Percentiles rank a stretch among this genome's conserved stretches.
phyloP scores from a whole-genome alignment of 495 filamentous ascomycete genomes.

The Neurospora sp. region DNA sequence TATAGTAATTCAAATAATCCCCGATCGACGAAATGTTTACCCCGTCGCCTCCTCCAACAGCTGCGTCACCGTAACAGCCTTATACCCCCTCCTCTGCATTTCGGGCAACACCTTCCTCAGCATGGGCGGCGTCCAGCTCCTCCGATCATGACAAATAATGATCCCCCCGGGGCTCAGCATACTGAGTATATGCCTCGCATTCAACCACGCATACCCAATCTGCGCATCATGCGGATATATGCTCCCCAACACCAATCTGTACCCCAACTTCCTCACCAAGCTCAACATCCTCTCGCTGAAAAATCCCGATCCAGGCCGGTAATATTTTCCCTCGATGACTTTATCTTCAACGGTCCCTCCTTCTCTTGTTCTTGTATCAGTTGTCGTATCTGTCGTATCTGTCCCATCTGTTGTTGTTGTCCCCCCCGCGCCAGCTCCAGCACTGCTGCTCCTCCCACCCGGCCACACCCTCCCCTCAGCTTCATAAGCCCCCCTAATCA shows the following conservation, averaged over 20 bases:
- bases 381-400: background rate
- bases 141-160: slow-evolving; percentile 73
- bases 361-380: background rate
- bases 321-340: slow-evolving; percentile 38
- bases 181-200: slow-evolving; percentile 70
- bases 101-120: slow-evolving; percentile 59
- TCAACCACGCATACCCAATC: slow-evolving; percentile 54
- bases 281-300: slow-evolving; percentile 59
- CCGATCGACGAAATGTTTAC: background rate
- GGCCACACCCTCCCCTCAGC: slow-evolving; percentile 23
- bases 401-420: background rate
- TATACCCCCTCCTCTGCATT: slow-evolving; percentile 56
- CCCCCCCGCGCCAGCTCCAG: background rate
- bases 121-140: slow-evolving; percentile 72
- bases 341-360: slow-evolving; percentile 1
- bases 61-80: slow-evolving; percentile 55
- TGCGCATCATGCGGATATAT: slow-evolving; percentile 85
- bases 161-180: slow-evolving; percentile 68
- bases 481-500: slow-evolving; percentile 47
- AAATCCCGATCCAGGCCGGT: slow-evolving; percentile 73
- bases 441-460: no score
- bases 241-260: slow-evolving; percentile 61
- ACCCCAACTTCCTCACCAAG: slow-evolving; percentile 45
- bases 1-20: background rate
- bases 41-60: slow-evolving; percentile 36